Conservation (phyloP, 768 basidiomycete species). For the Cantharellus anzutake region DNA sequence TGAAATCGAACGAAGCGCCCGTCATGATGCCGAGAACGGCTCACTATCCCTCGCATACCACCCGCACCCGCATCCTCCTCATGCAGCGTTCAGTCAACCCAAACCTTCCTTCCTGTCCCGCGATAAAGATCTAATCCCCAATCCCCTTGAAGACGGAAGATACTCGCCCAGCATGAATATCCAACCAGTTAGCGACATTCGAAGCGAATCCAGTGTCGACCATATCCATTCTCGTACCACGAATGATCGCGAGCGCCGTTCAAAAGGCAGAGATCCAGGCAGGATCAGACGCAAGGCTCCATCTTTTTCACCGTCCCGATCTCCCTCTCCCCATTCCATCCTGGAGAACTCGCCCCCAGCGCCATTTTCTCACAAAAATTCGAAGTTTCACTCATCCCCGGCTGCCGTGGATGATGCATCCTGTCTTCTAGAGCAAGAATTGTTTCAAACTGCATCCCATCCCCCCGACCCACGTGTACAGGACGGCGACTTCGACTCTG, state of each 20-base stretch:
- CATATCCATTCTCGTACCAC: neutral
- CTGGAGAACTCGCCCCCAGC: too few species aligned
- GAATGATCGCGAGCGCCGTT: neutral
- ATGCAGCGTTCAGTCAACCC: neutral
- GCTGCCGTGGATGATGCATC: too few species aligned
- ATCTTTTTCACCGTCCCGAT: neutral
- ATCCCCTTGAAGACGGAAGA: neutral
- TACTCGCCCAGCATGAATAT: neutral
- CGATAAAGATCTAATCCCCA: neutral
- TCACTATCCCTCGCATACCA: too few species aligned
- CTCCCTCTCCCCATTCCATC: neutral
- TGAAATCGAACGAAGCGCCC: neutral
- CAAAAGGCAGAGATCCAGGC: too few species aligned
- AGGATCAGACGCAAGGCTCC: neutral
- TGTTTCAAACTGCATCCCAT: too few species aligned
- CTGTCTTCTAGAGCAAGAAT: too few species aligned
- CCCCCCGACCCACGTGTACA: too few species aligned
- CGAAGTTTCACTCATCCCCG: too few species aligned
- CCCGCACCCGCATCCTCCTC: too few species aligned
- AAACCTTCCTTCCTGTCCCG: neutral
- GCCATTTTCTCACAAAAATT: too few species aligned
- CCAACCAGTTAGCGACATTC: neutral
- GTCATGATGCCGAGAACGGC: too few species aligned
- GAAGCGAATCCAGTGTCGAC: neutral
- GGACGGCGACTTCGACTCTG: too few species aligned